Conservation (phyloP, 139 green algal species). For the Coelastrella sp. region DNA sequence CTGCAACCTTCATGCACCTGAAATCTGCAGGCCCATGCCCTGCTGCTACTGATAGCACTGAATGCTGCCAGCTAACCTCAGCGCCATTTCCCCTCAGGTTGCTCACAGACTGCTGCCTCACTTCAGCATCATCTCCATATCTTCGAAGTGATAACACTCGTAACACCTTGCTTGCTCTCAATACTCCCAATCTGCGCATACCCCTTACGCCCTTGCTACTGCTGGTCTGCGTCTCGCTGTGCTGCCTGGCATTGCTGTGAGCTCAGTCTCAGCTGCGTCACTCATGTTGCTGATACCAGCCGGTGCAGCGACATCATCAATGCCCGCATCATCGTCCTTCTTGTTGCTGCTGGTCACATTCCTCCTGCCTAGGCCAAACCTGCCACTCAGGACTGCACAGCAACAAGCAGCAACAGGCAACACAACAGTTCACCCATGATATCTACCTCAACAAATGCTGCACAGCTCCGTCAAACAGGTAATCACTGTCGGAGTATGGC, state of each 20-base stretch:
- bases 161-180: too few species aligned
- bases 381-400: neutral
- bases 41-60: too few species aligned
- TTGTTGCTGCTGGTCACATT: neutral
- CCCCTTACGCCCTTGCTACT: neutral
- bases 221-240: neutral
- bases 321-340: neutral
- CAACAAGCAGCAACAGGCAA: neutral
- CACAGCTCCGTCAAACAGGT: neutral
- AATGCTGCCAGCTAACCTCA: too few species aligned
- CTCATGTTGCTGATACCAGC: neutral
- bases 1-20: too few species aligned
- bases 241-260: neutral
- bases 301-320: neutral
- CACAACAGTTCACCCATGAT: too few species aligned
- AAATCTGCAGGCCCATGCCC: too few species aligned
- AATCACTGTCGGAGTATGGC: neutral
- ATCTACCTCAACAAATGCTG: neutral
- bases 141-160: too few species aligned
- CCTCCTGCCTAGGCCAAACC: conserved; percentile 8
- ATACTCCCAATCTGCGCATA: too few species aligned
- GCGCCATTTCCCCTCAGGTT: too few species aligned
- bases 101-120: too few species aligned
- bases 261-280: neutral
- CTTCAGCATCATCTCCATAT: too few species aligned